phyloP scores from a whole-genome alignment of 2,329 filamentous ascomycete genomes.

The Phoma herbarum region DNA sequence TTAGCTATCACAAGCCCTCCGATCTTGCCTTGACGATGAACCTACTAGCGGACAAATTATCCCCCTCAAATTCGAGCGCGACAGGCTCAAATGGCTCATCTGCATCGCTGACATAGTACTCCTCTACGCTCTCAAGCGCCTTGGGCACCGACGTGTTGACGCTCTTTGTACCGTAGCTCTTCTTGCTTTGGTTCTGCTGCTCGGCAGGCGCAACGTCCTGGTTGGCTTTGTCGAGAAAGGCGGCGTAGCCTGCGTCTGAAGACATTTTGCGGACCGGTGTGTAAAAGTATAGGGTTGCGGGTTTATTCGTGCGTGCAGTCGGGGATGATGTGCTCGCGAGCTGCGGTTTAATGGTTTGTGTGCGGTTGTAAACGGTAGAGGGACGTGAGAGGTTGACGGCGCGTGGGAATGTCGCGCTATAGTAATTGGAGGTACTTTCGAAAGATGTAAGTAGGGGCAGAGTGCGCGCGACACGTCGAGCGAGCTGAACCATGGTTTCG shows the following conservation, averaged over 20 bases:
- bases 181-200: conserved; percentile 37
- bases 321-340: background rate
- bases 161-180: conserved; percentile 45
- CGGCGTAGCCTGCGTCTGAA: conserved; percentile 81
- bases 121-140: conserved; percentile 54
- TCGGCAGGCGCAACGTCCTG: conserved; percentile 60
- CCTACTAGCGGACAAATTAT: conserved; percentile 6
- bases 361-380: background rate
- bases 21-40: background rate
- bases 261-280: conserved; percentile 62
- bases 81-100: conserved; percentile 88
- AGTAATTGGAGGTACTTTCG: background rate
- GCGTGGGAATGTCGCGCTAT: background rate
- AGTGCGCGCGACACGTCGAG: conserved; percentile 19
- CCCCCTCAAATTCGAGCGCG: conserved; percentile 68
- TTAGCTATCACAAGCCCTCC: background rate
- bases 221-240: conserved; percentile 89
- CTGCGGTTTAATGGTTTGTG: background rate
- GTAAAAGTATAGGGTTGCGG: background rate
- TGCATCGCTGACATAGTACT: conserved; percentile 79
- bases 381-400: background rate
- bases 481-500: conserved; percentile 30
- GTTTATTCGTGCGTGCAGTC: background rate
- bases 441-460: background rate
- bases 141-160: conserved; percentile 66